Percentiles rank a stretch among this genome's conserved stretches.
Conservation (phyloP, 225 moss, liverwort and hornwort species). For the Pseudisothecium myosuroides region DNA sequence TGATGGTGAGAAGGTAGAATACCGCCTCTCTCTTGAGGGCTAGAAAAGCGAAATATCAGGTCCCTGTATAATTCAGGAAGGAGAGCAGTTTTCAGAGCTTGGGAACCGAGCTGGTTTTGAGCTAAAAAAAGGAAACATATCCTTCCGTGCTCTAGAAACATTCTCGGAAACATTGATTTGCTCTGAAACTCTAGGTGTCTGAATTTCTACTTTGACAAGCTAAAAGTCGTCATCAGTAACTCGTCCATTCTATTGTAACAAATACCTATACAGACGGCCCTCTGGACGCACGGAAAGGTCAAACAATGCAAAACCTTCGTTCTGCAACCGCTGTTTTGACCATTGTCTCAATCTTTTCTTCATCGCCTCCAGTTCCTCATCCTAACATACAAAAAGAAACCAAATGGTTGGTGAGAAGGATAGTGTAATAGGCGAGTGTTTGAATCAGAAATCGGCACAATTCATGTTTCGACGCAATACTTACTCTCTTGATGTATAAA, state of each 20-base stretch:
- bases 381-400: conserved; percentile 17
- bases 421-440: background rate
- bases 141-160: background rate
- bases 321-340: conserved; percentile 68
- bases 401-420: background rate
- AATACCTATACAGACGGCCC: conserved; percentile 68
- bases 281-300: conserved; percentile 81
- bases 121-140: background rate
- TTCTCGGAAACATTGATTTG: background rate
- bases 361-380: conserved; percentile 78
- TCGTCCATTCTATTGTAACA: background rate
- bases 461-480: background rate
- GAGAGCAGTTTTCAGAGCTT: background rate
- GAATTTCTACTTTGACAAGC: background rate
- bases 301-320: conserved; percentile 84
- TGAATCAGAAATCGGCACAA: background rate
- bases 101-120: background rate
- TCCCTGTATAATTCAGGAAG: conserved; percentile 41
- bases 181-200: background rate
- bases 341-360: conserved; percentile 71
- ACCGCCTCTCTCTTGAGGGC: conserved; percentile 45
- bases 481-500: background rate
- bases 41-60: conserved; percentile 56
- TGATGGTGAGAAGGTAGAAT: conserved; percentile 73
- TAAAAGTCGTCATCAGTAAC: background rate